Evolutionary conservation across 1,139 yeast genomes (phyloP).

Genomic region (Wickerhamomyces sp.): DNA sequence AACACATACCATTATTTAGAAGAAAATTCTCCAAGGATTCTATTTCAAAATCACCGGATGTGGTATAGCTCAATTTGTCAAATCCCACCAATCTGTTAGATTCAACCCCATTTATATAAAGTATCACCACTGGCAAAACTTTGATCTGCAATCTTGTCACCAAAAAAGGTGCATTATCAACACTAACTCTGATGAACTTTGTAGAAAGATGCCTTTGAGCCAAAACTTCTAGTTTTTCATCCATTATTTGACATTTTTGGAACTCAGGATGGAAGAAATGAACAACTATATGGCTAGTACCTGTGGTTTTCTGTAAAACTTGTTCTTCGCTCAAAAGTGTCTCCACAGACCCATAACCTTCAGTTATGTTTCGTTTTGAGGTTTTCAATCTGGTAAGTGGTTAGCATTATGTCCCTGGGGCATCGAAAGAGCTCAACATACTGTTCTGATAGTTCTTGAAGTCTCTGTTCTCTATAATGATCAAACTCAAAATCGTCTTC

Average conservation of each 20-base stretch:
- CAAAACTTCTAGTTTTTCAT: conserved; percentile 39
- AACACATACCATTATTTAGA: conserved; percentile 24
- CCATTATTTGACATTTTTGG: conserved; percentile 55
- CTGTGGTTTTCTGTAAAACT: conserved; percentile 47
- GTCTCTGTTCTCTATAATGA: conserved; percentile 68
- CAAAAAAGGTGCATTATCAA: conserved; percentile 65
- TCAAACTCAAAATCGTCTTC: conserved; percentile 69
- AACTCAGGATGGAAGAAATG: conserved; percentile 66
- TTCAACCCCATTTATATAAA: conserved; percentile 60
- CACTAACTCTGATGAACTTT: conserved; percentile 53
- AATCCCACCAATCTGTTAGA: conserved; percentile 60
- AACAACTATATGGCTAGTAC: conserved; percentile 42
- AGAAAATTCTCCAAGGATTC: conserved; percentile 44
- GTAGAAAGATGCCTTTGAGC: conserved; percentile 57
- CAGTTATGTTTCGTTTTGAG: conserved; percentile 35
- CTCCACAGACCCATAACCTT: conserved; percentile 39
- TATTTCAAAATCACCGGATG: conserved; percentile 35
- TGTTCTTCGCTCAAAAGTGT: conserved; percentile 46
- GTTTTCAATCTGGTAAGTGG: conserved; percentile 29
- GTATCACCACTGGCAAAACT: conserved; percentile 66
- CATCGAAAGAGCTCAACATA: conserved; percentile 5
- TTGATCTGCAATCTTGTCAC: conserved; percentile 57
- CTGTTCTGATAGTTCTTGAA: conserved; percentile 50
- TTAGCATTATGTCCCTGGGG: no score
- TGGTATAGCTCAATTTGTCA: conserved; percentile 44